Evolutionary conservation across 306 rosid species (phyloP), one percentile per base, ranked within the genome.

Genomic region (Vigna nakashimae): DNA sequence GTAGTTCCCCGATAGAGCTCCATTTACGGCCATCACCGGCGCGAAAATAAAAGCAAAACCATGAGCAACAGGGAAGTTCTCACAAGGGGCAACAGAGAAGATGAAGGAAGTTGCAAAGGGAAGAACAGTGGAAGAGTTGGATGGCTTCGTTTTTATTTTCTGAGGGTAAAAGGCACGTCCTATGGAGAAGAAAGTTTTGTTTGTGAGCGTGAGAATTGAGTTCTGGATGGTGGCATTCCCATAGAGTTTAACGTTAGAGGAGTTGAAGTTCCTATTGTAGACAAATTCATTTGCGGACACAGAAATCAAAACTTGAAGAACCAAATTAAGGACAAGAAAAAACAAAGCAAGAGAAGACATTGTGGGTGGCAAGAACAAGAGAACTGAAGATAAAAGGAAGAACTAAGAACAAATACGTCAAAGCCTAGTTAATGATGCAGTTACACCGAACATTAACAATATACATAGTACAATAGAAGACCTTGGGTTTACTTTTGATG

Each of bases 41-140:
- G 82, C 32, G 80, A 90, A 40, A 6, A 89, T 0, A 40, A 89
- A 79, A 43, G 83, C 91, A 16, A 91, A 89, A 36, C 96, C 93
- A 71, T 91, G 93, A 66, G 82, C 91, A 34, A 81, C 49, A 3
- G 78, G 88, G 58, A 85, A 67, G 59, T 72, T 53, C 50, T 81
- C n/a, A 20, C 46, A 52, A 7, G 90, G 83, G n/a, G 92, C 82
- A 46, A 88, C 66, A 20, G 96, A 90, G 82, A 90, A 90, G 55
- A 88, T 82, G 66, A 90, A 90, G 60, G 90, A 88, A 68, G 96
- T 85, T 34, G 89, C 81, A 78, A 90, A 90, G 9, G 91, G 73
- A 30, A 82, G 79, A 18, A 48, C 64, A 7, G 7, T n/a, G 48
- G 80, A 17, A 51, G 87, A 79, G 65, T 83, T 74, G 1, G 78